Percentiles rank a stretch among this genome's conserved stretches.
These are phyloP conservation scores for Trichophaea hybrida DNA, from an alignment of 2,329 filamentous ascomycete species.

Conservation along the genomic window DNA sequence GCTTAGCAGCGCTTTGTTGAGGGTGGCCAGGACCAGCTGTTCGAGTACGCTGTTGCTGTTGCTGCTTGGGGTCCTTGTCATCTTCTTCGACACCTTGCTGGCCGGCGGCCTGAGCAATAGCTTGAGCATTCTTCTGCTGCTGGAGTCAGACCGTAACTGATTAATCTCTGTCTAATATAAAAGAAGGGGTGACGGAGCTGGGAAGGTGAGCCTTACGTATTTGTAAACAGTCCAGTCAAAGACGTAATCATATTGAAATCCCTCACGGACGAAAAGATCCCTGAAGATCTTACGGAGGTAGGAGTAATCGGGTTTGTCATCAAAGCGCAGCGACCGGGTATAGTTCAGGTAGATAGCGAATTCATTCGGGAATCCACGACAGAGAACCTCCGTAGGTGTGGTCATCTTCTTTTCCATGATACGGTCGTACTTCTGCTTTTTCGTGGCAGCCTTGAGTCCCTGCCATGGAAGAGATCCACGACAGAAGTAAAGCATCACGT, in stretches of 20 bases:
- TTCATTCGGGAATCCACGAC: slow-evolving; percentile 97
- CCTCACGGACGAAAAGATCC: slow-evolving; percentile 94
- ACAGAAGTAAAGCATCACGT: slow-evolving; percentile 99
- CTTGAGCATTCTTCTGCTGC: slow-evolving; percentile 28
- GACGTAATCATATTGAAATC: slow-evolving; percentile 99
- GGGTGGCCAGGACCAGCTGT: slow-evolving; percentile 25
- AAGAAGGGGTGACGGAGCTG: not conserved
- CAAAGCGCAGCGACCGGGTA: slow-evolving; percentile 93
- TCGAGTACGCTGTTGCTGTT: slow-evolving; percentile 14
- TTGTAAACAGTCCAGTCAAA: slow-evolving; percentile 80
- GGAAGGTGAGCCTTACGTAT: slow-evolving; percentile 24
- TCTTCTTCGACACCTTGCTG: slow-evolving; percentile 23
- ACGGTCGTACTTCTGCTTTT: slow-evolving; percentile 99
- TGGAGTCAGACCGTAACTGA: slow-evolving; percentile 8
- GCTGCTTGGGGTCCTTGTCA: slow-evolving; percentile 21
- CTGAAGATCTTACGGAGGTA: slow-evolving; percentile 99
- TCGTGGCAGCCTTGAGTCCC: slow-evolving; percentile 92
- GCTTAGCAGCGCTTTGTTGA: slow-evolving; percentile 24
- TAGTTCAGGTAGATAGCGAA: slow-evolving; percentile 99
- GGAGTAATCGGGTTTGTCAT: slow-evolving; percentile 99
- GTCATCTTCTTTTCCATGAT: slow-evolving; percentile 99
- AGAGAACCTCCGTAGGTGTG: slow-evolving; percentile 92
- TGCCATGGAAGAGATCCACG: slow-evolving; percentile 98
- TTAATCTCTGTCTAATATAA: slow-evolving; percentile 9
- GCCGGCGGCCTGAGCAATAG: slow-evolving; percentile 24